phyloP scores from a whole-genome alignment of 2,329 filamentous ascomycete species.

The Trichoderma hamatum region DNA sequence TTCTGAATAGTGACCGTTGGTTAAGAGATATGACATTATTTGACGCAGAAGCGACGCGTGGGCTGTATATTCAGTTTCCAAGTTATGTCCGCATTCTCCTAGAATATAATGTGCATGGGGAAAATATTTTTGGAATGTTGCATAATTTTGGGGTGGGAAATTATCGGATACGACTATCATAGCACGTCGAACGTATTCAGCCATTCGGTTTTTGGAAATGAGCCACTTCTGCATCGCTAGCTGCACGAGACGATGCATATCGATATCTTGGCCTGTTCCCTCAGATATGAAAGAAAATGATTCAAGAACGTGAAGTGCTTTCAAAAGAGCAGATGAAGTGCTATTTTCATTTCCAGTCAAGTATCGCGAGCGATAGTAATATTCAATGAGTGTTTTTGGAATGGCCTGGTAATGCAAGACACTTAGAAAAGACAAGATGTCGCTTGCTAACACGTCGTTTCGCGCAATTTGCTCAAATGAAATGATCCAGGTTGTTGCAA shows the following conservation, averaged over 20 bases:
- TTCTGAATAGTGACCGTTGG: not conserved
- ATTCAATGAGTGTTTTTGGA: constrained; percentile 32
- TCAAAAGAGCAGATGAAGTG: constrained; percentile 1
- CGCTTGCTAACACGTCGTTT: constrained; percentile 33
- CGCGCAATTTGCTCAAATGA: constrained; percentile 38
- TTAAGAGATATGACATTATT: not conserved
- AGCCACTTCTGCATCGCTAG: constrained; percentile 40
- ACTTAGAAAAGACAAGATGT: constrained; percentile 39
- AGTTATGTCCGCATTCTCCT: not conserved
- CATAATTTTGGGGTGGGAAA: not conserved
- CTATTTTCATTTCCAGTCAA: not conserved
- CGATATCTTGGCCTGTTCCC: constrained; percentile 28
- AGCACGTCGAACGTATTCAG: not conserved
- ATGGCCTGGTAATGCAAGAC: constrained; percentile 38
- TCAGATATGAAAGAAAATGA: constrained; percentile 35
- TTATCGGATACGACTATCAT: not conserved
- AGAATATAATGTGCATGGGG: not conserved
- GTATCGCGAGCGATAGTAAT: not conserved
- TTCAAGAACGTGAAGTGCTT: constrained; percentile 34
- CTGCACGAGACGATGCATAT: constrained; percentile 42
- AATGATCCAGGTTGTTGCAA: constrained; percentile 39
- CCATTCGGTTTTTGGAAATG: not conserved
- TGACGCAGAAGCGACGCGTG: not conserved
- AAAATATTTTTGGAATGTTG: not conserved
- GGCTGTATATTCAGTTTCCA: not conserved